These are phyloP conservation scores for Metschnikowia lunata DNA, from an alignment of 805 yeast genomes.

Conservation along the genomic window DNA sequence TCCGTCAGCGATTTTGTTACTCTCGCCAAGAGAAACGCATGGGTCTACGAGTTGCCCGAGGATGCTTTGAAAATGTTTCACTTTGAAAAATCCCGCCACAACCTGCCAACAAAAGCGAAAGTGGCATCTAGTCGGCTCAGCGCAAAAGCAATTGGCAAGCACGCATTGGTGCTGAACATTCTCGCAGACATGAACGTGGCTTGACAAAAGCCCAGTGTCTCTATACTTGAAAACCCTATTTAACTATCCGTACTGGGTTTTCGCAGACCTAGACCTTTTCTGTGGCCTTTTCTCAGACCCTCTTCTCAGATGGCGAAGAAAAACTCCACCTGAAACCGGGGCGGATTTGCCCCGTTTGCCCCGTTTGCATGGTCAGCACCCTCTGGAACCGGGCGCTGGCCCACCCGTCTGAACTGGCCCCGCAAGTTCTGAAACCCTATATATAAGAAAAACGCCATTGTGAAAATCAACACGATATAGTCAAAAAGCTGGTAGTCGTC, in stretches of 20 bases:
- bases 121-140: slow-evolving; percentile 2
- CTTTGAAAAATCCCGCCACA: slow-evolving; percentile 13
- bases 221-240: too few species aligned
- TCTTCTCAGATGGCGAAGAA: slow-evolving; percentile 30
- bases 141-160: slow-evolving; percentile 16
- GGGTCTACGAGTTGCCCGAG: slow-evolving; percentile 59
- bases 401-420: slow-evolving; percentile 23
- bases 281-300: too few species aligned
- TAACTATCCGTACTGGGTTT: too few species aligned
- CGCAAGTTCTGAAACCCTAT: slow-evolving; percentile 26
- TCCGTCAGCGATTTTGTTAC: slow-evolving; percentile 58
- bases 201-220: too few species aligned
- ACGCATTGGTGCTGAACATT: slow-evolving; percentile 27
- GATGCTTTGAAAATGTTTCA: slow-evolving; percentile 38
- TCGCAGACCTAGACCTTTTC: too few species aligned
- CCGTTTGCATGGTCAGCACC: slow-evolving; percentile 4
- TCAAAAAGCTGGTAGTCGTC: slow-evolving; percentile 32
- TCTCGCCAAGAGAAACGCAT: slow-evolving; percentile 49
- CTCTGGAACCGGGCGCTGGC: slow-evolving; percentile 1
- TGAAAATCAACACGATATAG: slow-evolving; percentile 28
- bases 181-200: slow-evolving; percentile 22
- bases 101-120: background rate
- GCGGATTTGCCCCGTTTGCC: slow-evolving; percentile 4
- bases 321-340: slow-evolving; percentile 15
- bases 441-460: slow-evolving; percentile 25